These are phyloP conservation scores for Fraxinus platypoda DNA, from an alignment of 305 asterid species.

Conservation along the genomic window DNA sequence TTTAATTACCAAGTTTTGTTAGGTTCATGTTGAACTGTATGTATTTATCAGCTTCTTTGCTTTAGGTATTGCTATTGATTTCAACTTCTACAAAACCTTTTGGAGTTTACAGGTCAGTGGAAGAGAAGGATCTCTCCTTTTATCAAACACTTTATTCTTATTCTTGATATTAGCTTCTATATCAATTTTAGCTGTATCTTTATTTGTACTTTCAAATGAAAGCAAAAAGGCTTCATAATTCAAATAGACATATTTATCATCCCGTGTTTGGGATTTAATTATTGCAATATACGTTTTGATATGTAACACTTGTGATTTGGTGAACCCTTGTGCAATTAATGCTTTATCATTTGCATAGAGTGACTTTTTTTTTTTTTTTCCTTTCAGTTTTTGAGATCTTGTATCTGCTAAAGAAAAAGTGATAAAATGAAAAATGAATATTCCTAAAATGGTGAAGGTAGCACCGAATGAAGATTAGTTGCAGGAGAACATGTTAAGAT, in stretches of 20 bases:
- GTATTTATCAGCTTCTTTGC: constrained; percentile 25
- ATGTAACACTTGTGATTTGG: not conserved
- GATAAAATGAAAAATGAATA: not conserved
- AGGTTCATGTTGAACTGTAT: constrained; percentile 4
- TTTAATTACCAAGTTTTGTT: constrained; percentile 19
- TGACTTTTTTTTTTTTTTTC: not conserved
- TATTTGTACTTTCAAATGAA: constrained; percentile 14
- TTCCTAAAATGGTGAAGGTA: not conserved
- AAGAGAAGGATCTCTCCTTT: constrained; percentile 13
- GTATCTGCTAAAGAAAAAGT: not conserved
- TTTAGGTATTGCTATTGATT: constrained; percentile 85
- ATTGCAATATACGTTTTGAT: not conserved
- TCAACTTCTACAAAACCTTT: constrained; percentile 93
- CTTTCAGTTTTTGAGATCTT: not conserved
- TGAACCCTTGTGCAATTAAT: not conserved
- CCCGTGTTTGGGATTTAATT: constrained; percentile 3
- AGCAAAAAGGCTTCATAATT: not conserved
- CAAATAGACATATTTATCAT: not conserved
- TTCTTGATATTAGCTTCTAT: not conserved
- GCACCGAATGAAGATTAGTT: not conserved
- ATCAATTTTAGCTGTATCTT: constrained; percentile 4
- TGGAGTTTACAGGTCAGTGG: constrained; percentile 95
- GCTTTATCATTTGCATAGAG: not conserved
- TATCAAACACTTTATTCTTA: not conserved
- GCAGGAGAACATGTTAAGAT: not conserved